A percentile compares a stretch with the other conserved stretches of the same genome.
Evolutionary conservation across 768 basidiomycete genomes (phyloP).

Genomic region (Cystofilobasidium macerans): DNA sequence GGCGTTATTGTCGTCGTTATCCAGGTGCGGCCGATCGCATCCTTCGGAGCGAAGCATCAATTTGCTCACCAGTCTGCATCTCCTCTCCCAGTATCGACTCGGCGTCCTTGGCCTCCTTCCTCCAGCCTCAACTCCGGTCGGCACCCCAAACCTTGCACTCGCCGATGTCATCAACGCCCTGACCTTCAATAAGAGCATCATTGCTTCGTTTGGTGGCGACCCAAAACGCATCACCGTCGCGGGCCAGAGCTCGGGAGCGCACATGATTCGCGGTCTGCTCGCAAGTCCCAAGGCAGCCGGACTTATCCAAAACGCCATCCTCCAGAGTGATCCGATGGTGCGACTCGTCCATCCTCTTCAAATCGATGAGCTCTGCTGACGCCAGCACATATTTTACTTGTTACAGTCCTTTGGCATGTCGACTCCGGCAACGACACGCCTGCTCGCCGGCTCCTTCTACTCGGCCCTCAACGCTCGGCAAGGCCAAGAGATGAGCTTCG

Average conservation of each 20-base stretch:
- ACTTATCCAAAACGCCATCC: slow-evolving; percentile 15
- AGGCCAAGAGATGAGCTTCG: background rate
- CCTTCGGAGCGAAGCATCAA: background rate
- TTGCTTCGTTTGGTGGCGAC: slow-evolving; percentile 14
- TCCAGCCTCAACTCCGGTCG: background rate
- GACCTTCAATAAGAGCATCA: background rate
- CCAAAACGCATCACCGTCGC: slow-evolving; percentile 12
- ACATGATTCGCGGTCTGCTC: slow-evolving; percentile 18
- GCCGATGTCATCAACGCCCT: slow-evolving; percentile 20
- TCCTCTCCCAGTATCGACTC: slow-evolving; percentile 12
- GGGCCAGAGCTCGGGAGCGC: slow-evolving; percentile 19
- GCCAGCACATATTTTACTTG: too few relatives aligned
- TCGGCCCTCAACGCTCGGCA: background rate
- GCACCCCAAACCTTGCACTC: slow-evolving; percentile 12
- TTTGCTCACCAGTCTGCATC: background rate
- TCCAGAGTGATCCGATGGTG: slow-evolving; percentile 26
- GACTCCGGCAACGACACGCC: slow-evolving; percentile 12
- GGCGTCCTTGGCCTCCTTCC: slow-evolving; percentile 17
- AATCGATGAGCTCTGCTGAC: background rate
- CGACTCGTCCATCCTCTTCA: background rate
- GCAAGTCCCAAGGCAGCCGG: background rate
- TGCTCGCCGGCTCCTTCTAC: slow-evolving; percentile 21
- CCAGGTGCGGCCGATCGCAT: background rate
- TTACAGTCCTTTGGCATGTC: slow-evolving; percentile 21
- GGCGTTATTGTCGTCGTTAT: slow-evolving; percentile 17